Conservation (phyloP, 164 flowering plant genomes). For the Buxus sempervirens region DNA sequence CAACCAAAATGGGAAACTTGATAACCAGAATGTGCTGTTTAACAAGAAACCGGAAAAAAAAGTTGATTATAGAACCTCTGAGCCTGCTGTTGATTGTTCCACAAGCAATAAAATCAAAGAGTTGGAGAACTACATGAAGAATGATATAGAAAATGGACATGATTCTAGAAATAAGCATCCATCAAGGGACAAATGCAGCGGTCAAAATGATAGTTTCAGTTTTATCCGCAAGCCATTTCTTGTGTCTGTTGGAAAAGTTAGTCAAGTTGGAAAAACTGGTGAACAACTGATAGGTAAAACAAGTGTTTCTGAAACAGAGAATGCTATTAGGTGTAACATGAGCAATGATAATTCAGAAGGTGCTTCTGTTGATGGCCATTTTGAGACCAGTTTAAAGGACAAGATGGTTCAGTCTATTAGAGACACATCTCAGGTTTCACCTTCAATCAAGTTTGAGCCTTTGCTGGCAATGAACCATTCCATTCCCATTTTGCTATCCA, state of each 20-base stretch:
- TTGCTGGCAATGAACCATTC: slow-evolving; percentile 24
- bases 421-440: slow-evolving; percentile 20
- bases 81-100: slow-evolving; percentile 14
- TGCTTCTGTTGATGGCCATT: slow-evolving; percentile 17
- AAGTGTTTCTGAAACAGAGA: slow-evolving; percentile 10
- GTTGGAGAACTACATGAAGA: slow-evolving; percentile 11
- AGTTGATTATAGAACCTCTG: slow-evolving; percentile 12
- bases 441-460: slow-evolving; percentile 25
- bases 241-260: slow-evolving; percentile 23
- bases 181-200: slow-evolving; percentile 12
- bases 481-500: slow-evolving; percentile 22
- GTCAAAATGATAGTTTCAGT: slow-evolving; percentile 12
- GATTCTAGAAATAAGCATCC: slow-evolving; percentile 11
- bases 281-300: slow-evolving; percentile 20
- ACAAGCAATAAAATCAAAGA: slow-evolving; percentile 12
- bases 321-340: slow-evolving; percentile 6
- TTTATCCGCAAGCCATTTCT: slow-evolving; percentile 28
- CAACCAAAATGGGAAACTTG: slow-evolving; percentile 14
- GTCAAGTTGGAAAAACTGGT: slow-evolving; percentile 13
- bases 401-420: slow-evolving; percentile 22
- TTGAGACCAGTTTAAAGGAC: slow-evolving; percentile 18
- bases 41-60: slow-evolving; percentile 10
- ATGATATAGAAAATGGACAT: slow-evolving; percentile 13
- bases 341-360: slow-evolving; percentile 11
- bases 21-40: slow-evolving; percentile 14